Evolutionary conservation across 169 alveolate species (phyloP), one percentile per base, ranked within the genome.

Genomic region (Plasmodium gallinaceum): DNA sequence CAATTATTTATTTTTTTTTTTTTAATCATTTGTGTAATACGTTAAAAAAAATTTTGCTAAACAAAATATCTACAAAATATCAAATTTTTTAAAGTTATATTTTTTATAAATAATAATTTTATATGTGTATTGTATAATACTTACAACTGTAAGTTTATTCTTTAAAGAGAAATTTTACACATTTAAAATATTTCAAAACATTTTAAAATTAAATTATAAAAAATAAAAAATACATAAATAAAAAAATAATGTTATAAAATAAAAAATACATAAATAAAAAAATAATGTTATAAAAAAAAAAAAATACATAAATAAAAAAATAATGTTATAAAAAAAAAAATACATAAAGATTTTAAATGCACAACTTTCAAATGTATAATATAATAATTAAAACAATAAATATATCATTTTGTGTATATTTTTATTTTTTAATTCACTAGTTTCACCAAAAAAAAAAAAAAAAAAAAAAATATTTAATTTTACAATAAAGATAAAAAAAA

Each of bases 121-220:
- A n/a, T 32, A 32, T 32, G 39, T 32, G 39, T 32, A 32, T 32
- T 4, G 4, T 32, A 32, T 32, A 32, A 2, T 32, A 32, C 4
- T 32, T 32, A 32, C 39, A 32, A 32, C 39, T 32, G 39, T 32
- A 32, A 32, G 39, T 32, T 32, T 48, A 48, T 10, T 10, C 58
- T 48, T 48, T 48, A 48, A 48, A 48, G 58, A 48, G 1, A 48
- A 58, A 24, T 58, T 7, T n/a, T 52, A 10, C 51, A 6, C 45
- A 14, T 7, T 60, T 61, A 10, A 26, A 62, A 62, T 16, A 14
- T 61, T 75, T 37, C 39, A 75, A 75, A 75, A 75, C 16, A 74
- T 54, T 75, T 75, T 61, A 61, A 74, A 75, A 61, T 75, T 26
- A 75, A 62, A 62, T 74, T 66, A 75, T 75, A 75, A 75, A 75